Percentiles rank a stretch among this genome's conserved stretches.
Evolutionary conservation across 495 filamentous ascomycete genomes (phyloP).

Genomic region (Aspergillus biplanus): DNA sequence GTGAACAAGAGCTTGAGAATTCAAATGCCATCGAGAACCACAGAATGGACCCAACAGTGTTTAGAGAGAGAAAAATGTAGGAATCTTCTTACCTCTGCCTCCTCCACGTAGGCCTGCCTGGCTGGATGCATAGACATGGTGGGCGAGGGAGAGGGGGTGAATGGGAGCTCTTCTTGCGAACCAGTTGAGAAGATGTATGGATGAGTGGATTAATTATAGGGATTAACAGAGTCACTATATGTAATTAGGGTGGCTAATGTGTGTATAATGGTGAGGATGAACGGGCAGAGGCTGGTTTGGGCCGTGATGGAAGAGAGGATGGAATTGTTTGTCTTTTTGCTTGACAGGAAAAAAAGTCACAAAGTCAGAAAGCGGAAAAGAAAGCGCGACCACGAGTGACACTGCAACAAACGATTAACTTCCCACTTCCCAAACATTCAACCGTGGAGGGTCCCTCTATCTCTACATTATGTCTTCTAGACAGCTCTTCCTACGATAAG

Average conservation of each 20-base stretch:
- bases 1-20: conserved; percentile 33
- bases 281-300: no score
- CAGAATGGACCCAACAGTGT: neutral
- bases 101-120: conserved; percentile 95
- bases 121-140: conserved; percentile 82
- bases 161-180: conserved; percentile 11
- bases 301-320: neutral
- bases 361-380: conserved; percentile 21
- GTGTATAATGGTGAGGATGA: neutral
- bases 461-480: no score
- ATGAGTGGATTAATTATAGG: no score
- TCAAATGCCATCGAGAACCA: conserved; percentile 28
- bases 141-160: conserved; percentile 20
- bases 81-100: conserved; percentile 67
- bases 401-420: neutral
- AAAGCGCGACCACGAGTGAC: conserved; percentile 6
- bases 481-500: no score
- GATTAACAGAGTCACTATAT: no score
- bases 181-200: neutral
- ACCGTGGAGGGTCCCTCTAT: no score
- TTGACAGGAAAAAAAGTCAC: conserved; percentile 10
- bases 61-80: neutral
- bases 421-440: neutral
- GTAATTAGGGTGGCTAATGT: no score
- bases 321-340: neutral